Percentiles rank a stretch among this genome's conserved stretches.
Conservation (phyloP, 768 basidiomycete genomes). For the Mrakia blollopis region DNA sequence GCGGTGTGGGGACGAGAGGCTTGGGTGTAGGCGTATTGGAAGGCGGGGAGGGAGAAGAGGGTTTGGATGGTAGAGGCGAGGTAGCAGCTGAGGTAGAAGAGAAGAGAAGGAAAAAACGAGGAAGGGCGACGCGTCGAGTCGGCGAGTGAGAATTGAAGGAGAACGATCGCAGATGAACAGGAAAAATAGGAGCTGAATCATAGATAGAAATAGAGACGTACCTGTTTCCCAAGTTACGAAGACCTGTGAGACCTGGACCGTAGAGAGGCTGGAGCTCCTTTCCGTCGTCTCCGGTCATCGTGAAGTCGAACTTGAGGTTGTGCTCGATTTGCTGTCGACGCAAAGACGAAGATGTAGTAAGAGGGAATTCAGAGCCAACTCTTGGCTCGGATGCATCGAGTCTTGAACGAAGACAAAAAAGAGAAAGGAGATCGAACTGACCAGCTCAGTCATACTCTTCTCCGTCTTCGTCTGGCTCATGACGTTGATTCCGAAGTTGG, state of each 20-base stretch:
- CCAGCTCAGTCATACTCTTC: constrained; percentile 93
- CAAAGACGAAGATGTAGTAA: neutral
- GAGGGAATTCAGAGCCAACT: neutral
- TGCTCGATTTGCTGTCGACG: constrained; percentile 80
- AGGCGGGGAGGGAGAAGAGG: constrained; percentile 71
- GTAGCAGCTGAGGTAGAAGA: constrained; percentile 69
- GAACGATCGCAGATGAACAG: neutral
- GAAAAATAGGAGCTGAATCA: constrained; percentile 15
- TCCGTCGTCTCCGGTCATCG: constrained; percentile 77
- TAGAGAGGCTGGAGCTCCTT: constrained; percentile 81
- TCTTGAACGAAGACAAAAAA: neutral
- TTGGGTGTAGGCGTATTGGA: constrained; percentile 64
- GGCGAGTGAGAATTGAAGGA: neutral
- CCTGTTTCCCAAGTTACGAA: constrained; percentile 91
- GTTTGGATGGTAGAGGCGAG: constrained; percentile 91
- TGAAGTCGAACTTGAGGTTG: constrained; percentile 91
- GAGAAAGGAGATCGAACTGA: constrained; percentile 43
- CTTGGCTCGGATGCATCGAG: neutral
- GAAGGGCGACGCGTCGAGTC: constrained; percentile 1
- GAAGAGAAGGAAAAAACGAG: too few species aligned
- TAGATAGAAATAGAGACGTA: constrained; percentile 35
- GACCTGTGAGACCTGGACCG: constrained; percentile 81
- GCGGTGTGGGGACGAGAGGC: constrained; percentile 54
- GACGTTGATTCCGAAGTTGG: constrained; percentile 81
- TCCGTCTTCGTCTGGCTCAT: constrained; percentile 79